Conservation (phyloP, 768 basidiomycete species). For the Xerocomellus dryophilus region DNA sequence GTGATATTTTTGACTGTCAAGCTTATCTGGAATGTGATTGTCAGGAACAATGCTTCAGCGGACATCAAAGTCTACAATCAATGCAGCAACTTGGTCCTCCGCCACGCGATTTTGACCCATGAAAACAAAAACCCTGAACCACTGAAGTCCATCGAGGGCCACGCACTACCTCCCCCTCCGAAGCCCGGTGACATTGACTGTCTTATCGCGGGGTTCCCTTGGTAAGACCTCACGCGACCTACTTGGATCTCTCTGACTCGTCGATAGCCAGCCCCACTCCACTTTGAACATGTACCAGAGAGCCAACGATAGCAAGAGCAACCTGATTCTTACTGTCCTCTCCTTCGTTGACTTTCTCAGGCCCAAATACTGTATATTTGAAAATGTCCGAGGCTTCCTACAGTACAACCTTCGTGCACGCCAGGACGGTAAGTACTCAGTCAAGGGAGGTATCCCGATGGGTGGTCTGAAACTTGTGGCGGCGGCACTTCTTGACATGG, state of each 20-base stretch:
- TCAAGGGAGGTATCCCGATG: conserved; percentile 64
- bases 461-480: conserved; percentile 72
- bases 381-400: conserved; percentile 49
- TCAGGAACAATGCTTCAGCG: conserved; percentile 50
- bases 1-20: neutral
- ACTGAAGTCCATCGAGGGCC: conserved; percentile 39
- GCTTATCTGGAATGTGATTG: conserved; percentile 4
- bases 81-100: conserved; percentile 62
- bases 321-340: conserved; percentile 58
- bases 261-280: conserved; percentile 72
- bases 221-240: conserved; percentile 38
- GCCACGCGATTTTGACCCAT: conserved; percentile 53
- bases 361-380: conserved; percentile 46
- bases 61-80: conserved; percentile 61
- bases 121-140: conserved; percentile 39
- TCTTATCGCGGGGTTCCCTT: conserved; percentile 72
- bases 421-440: conserved; percentile 40
- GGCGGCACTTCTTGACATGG: conserved; percentile 60
- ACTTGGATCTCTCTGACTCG: conserved; percentile 1
- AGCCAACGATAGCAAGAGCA: conserved; percentile 65
- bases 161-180: conserved; percentile 44
- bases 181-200: conserved; percentile 55
- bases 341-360: conserved; percentile 42
- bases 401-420: conserved; percentile 37
- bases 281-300: conserved; percentile 66